Percentiles rank a stretch among this genome's conserved stretches.
Conservation (phyloP, 352 stramenopile species). For the Phytophthora syringae region DNA sequence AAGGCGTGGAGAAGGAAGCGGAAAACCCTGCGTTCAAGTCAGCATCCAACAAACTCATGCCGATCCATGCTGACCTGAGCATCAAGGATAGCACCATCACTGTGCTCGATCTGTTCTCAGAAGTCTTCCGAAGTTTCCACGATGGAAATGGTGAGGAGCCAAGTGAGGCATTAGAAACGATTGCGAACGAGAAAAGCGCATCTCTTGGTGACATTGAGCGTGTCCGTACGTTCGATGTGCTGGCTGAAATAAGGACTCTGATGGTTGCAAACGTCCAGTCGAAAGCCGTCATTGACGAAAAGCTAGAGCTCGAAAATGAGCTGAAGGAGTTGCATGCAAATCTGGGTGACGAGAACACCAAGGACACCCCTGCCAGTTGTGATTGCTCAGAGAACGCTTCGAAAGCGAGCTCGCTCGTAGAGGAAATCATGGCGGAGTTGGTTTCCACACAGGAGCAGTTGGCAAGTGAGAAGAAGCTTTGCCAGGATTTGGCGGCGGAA, state of each 20-base stretch:
- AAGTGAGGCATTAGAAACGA: slow-evolving; percentile 22
- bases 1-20: slow-evolving; percentile 5
- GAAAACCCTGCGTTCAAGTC: slow-evolving; percentile 14
- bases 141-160: slow-evolving; percentile 25
- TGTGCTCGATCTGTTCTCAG: slow-evolving; percentile 43
- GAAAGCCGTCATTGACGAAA: slow-evolving; percentile 38
- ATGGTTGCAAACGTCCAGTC: slow-evolving; percentile 28
- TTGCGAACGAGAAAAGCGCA: slow-evolving; percentile 33
- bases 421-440: slow-evolving; percentile 30
- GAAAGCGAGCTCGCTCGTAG: slow-evolving; percentile 2
- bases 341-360: neutral
- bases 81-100: slow-evolving; percentile 28
- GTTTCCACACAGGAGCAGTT: slow-evolving; percentile 23
- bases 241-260: slow-evolving; percentile 41
- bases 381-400: slow-evolving; percentile 18
- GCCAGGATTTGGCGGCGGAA: slow-evolving; percentile 26
- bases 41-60: slow-evolving; percentile 1
- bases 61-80: neutral
- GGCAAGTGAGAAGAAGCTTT: slow-evolving; percentile 25
- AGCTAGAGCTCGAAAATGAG: slow-evolving; percentile 51
- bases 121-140: slow-evolving; percentile 36
- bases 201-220: slow-evolving; percentile 29
- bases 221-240: slow-evolving; percentile 32
- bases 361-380: neutral
- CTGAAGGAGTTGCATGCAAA: slow-evolving; percentile 43